These are phyloP conservation scores for Hymenoscyphus salicellus DNA, from an alignment of 2,329 filamentous ascomycete genomes.

Conservation along the genomic window DNA sequence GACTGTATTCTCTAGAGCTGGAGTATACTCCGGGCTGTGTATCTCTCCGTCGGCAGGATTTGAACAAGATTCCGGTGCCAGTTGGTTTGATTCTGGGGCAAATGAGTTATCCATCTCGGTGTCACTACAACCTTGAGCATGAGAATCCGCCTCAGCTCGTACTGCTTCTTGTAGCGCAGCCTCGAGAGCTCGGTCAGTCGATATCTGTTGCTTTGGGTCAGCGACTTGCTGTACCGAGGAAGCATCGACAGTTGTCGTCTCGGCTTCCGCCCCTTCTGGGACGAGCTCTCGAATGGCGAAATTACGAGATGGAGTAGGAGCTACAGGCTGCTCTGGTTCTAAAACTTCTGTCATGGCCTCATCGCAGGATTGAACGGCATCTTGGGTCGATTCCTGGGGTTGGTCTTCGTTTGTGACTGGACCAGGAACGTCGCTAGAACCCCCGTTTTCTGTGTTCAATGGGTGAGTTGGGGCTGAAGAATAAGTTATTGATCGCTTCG, in stretches of 20 bases:
- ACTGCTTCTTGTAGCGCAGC: conserved; percentile 31
- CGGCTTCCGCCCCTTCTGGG: not conserved
- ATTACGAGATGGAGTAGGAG: not conserved
- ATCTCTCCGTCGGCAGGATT: conserved; percentile 17
- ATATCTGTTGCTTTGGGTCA: conserved; percentile 5
- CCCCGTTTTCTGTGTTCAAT: not conserved
- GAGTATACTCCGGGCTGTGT: conserved; percentile 28
- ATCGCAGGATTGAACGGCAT: not conserved
- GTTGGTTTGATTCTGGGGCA: conserved; percentile 20
- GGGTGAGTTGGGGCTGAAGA: conserved; percentile 19
- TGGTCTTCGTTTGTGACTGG: not conserved
- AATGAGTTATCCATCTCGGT: conserved; percentile 30
- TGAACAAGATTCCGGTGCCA: conserved; percentile 12
- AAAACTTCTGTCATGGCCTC: not conserved
- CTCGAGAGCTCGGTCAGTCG: conserved; percentile 27
- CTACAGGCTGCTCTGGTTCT: not conserved
- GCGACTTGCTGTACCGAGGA: not conserved
- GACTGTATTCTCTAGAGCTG: conserved; percentile 21
- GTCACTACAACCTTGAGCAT: conserved; percentile 15
- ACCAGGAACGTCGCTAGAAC: not conserved
- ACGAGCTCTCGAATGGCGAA: not conserved
- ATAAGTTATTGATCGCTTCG: conserved; percentile 20
- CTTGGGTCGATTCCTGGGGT: not conserved
- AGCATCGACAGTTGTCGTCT: not conserved
- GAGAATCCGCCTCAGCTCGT: conserved; percentile 30